Percentiles rank a stretch among this genome's conserved stretches.
phyloP scores from a whole-genome alignment of 768 basidiomycete genomes.

The Amanita phalloides region DNA sequence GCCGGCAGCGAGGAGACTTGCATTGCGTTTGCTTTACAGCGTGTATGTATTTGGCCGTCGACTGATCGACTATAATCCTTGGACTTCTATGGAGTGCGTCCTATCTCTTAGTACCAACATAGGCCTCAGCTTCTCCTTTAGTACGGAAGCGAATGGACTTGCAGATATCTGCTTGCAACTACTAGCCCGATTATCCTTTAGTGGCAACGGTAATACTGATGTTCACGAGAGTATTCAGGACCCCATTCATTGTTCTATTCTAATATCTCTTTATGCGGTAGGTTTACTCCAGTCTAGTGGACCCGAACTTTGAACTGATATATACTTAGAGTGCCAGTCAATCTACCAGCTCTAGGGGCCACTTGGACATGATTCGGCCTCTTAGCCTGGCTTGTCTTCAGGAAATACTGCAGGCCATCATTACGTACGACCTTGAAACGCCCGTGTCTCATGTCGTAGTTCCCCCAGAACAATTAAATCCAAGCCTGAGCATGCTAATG shows the following conservation, averaged over 20 bases:
- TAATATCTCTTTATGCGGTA: constrained; percentile 31
- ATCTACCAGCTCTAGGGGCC: not conserved
- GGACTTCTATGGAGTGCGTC: constrained; percentile 9
- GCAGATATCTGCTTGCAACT: constrained; percentile 9
- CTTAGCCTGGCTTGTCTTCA: constrained; percentile 33
- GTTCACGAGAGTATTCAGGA: constrained; percentile 15
- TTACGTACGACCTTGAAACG: constrained; percentile 17
- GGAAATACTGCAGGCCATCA: constrained; percentile 28
- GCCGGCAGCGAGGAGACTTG: constrained; percentile 49
- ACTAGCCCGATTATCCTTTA: constrained; percentile 11
- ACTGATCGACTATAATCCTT: constrained; percentile 17
- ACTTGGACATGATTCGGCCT: constrained; percentile 17
- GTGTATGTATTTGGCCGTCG: constrained; percentile 41
- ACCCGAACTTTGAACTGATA: not conserved
- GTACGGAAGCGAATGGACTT: constrained; percentile 1
- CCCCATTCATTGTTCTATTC: constrained; percentile 25
- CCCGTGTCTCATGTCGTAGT: not conserved
- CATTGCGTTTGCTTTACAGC: constrained; percentile 44
- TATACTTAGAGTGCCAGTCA: not conserved
- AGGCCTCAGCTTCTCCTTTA: not conserved
- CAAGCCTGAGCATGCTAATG: constrained; percentile 40
- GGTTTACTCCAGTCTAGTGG: constrained; percentile 4
- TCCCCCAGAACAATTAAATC: constrained; percentile 22
- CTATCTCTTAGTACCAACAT: not conserved
- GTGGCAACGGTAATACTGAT: constrained; percentile 1